Evolutionary conservation across 2,329 filamentous ascomycete species (phyloP), one percentile per base, ranked within the genome.

Genomic region (Hymenoscyphus linearis): DNA sequence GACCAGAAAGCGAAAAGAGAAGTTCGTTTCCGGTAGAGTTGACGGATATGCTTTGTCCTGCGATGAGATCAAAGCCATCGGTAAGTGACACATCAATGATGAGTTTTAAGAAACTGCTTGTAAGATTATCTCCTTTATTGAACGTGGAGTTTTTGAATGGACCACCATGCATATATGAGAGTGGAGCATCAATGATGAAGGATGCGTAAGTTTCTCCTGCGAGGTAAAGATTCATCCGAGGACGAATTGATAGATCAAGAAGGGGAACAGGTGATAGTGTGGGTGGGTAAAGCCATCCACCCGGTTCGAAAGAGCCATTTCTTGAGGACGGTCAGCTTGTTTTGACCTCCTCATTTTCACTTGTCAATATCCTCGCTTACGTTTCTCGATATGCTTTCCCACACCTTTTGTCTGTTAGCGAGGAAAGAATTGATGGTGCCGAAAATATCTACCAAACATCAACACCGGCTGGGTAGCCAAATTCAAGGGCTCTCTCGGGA

Each of bases 301-400:
- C 78, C 0, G 79, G 79, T 56, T 79, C 69, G 66, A 79, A 80
- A 1, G 77, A 78, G 0, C 74, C 73, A 65, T 79, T 78, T 35
- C 78, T 79, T 40, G 4, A 44, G 4, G 60, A 62, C 5, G 18
- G 57, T 59, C 34, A 52, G n/a, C 47, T 57, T 44, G 37, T 47
- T n/a, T 50, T 47, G 6, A 55, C 2, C 2, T 40, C 35, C 1
- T 44, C 27, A 16, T 59, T 27, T 50, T 36, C 26, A 26, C 25
- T 7, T 37, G 12, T 36, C 1, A 18, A n/a, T 37, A 12, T 16
- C 4, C 36, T 37, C 56, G 65, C 71, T 69, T 68, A 77, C 70
- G 70, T 73, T 18, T 71, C 63, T 16, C 68, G 68, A 65, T 79
- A 79, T 13, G 77, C 77, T 63, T 80, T 80, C 6, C 78, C 78